phyloP scores from a whole-genome alignment of 2,329 filamentous ascomycete genomes.

The Aspergillus luchuensis region DNA sequence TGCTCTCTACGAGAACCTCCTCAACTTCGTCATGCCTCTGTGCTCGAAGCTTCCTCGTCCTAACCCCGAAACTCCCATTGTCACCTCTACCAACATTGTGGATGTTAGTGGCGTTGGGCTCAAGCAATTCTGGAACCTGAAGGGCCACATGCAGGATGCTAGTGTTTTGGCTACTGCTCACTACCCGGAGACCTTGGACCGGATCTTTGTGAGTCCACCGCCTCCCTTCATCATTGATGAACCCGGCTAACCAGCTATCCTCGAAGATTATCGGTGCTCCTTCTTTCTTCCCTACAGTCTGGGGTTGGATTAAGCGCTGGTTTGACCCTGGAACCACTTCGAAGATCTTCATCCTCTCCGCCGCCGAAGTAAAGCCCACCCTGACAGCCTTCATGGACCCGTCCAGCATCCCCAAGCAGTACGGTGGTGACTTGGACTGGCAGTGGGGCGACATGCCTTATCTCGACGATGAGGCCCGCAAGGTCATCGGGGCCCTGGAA shows the following conservation, averaged over 20 bases:
- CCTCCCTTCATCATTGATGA: background rate
- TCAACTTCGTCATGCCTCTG: conserved; percentile 81
- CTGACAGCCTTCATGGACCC: conserved; percentile 80
- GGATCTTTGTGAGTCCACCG: conserved; percentile 62
- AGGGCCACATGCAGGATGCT: conserved; percentile 90
- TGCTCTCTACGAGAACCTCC: conserved; percentile 90
- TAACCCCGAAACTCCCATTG: conserved; percentile 79
- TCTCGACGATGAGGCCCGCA: conserved; percentile 59
- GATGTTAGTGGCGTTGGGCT: conserved; percentile 86
- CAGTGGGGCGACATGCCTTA: conserved; percentile 73
- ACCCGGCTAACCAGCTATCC: background rate
- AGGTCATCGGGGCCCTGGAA: conserved; percentile 35
- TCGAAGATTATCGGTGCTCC: conserved; percentile 80
- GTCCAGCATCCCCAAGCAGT: conserved; percentile 82
- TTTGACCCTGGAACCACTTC: conserved; percentile 91
- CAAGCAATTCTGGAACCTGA: conserved; percentile 95
- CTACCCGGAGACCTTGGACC: conserved; percentile 90
- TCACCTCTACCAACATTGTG: conserved; percentile 91
- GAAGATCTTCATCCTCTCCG: conserved; percentile 88
- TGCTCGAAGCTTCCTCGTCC: conserved; percentile 77
- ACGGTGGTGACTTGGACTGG: conserved; percentile 85
- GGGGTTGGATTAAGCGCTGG: conserved; percentile 95
- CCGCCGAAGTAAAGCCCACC: conserved; percentile 72
- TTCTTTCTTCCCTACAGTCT: conserved; percentile 82
- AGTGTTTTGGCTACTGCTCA: conserved; percentile 86